Percentiles rank a stretch among this genome's conserved stretches.
These are phyloP conservation scores for Debaryomyces subglobosus DNA, from an alignment of 1,139 yeast genomes.

Conservation along the genomic window DNA sequence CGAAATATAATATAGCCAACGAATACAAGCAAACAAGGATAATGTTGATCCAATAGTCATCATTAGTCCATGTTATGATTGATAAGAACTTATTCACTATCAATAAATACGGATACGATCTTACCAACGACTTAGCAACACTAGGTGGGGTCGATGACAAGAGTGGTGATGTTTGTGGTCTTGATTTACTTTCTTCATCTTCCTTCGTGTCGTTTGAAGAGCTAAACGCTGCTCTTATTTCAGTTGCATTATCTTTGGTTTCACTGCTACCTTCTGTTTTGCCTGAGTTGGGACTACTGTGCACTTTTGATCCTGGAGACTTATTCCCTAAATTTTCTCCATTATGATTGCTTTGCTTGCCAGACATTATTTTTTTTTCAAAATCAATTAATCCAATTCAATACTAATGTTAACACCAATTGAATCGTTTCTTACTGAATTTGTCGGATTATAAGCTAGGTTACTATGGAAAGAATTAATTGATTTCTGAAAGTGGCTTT, in stretches of 20 bases:
- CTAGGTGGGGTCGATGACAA: conserved; percentile 87
- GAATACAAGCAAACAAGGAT: conserved; percentile 61
- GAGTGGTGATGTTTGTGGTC: conserved; percentile 63
- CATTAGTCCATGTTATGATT: conserved; percentile 88
- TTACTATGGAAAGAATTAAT: background rate
- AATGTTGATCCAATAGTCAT: conserved; percentile 77
- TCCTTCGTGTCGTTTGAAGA: conserved; percentile 7
- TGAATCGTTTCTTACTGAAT: background rate
- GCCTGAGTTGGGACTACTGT: conserved; percentile 7
- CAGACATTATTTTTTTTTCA: conserved; percentile 4
- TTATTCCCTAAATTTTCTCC: conserved; percentile 5
- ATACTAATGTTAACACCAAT: background rate
- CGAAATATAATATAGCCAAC: conserved; percentile 71
- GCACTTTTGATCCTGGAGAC: conserved; percentile 3
- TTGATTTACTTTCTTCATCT: conserved; percentile 15
- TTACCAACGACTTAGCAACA: conserved; percentile 78
- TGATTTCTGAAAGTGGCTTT: background rate
- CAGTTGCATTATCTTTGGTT: conserved; percentile 8
- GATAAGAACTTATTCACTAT: conserved; percentile 70
- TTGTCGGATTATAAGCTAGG: background rate
- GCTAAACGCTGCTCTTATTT: conserved; percentile 18
- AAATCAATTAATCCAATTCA: background rate
- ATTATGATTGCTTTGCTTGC: conserved; percentile 3
- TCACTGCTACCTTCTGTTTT: conserved; percentile 2
- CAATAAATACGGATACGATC: conserved; percentile 81